A percentile compares a stretch with the other conserved stretches of the same genome.
Evolutionary conservation across 2,329 filamentous ascomycete genomes (phyloP).

Genomic region (Colletotrichum echinochloae): DNA sequence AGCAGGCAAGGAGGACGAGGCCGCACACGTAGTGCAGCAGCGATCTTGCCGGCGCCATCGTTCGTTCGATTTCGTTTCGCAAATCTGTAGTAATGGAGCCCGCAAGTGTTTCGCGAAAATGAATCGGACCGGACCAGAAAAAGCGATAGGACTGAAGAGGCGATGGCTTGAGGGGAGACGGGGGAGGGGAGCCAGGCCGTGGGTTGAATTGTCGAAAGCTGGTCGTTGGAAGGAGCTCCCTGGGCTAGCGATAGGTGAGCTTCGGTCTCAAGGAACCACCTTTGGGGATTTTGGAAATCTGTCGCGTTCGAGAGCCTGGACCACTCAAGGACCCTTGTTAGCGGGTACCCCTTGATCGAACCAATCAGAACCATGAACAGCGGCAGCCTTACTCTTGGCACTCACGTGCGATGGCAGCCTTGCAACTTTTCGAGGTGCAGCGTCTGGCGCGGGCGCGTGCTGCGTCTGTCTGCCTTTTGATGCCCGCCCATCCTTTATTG

Average conservation of each 20-base stretch:
- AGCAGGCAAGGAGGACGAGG: constrained; percentile 66
- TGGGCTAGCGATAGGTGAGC: constrained; percentile 38
- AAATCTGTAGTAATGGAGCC: neutral
- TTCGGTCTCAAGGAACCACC: constrained; percentile 26
- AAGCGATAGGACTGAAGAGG: neutral
- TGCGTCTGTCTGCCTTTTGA: constrained; percentile 8
- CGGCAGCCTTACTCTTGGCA: constrained; percentile 19
- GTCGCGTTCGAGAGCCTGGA: constrained; percentile 42
- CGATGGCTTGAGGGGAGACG: constrained; percentile 58
- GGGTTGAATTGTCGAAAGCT: constrained; percentile 22
- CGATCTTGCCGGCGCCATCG: constrained; percentile 64
- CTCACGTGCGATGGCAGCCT: constrained; percentile 31
- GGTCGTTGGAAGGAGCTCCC: constrained; percentile 33
- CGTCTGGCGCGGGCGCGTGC: constrained; percentile 17
- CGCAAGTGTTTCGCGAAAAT: neutral
- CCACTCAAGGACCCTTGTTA: constrained; percentile 30
- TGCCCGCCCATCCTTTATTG: neutral
- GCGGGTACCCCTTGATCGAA: neutral
- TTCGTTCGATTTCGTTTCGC: constrained; percentile 11
- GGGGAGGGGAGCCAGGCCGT: constrained; percentile 7
- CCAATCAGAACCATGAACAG: constrained; percentile 19
- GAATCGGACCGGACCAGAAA: constrained; percentile 5
- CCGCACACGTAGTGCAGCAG: constrained; percentile 70
- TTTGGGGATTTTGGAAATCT: constrained; percentile 43
- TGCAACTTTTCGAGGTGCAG: constrained; percentile 34